A percentile compares a stretch with the other conserved stretches of the same genome.
Conservation (phyloP, 148 eudicot species). For the Persicaria maculosa region DNA sequence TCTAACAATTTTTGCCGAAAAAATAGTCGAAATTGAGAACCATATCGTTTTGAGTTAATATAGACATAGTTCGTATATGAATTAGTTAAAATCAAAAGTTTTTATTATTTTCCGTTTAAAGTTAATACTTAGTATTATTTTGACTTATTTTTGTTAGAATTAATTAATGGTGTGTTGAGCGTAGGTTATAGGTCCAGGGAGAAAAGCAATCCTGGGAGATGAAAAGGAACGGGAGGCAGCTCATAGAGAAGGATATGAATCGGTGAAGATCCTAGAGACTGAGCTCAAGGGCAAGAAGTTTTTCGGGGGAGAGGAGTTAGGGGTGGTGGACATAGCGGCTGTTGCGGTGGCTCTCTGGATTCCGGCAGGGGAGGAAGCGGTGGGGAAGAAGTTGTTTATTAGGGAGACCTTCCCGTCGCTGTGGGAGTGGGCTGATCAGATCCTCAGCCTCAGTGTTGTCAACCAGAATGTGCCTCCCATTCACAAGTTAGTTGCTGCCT, state of each 20-base stretch:
- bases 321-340: constrained; percentile 36
- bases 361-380: constrained; percentile 20
- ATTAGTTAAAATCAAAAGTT: too few species aligned
- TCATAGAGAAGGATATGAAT: constrained; percentile 22
- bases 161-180: too few species aligned
- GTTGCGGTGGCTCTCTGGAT: constrained; percentile 33
- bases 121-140: too few species aligned
- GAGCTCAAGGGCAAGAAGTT: constrained; percentile 38
- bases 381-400: constrained; percentile 24
- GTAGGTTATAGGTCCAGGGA: background rate
- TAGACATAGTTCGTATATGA: too few species aligned
- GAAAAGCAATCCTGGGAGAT: background rate
- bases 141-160: too few species aligned
- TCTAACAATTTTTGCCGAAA: too few species aligned
- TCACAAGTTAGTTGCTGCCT: constrained; percentile 13
- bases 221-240: background rate
- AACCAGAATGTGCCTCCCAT: constrained; percentile 32
- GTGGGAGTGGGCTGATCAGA: constrained; percentile 27
- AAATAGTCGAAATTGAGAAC: too few species aligned
- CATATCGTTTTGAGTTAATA: too few species aligned
- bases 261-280: constrained; percentile 27
- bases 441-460: constrained; percentile 15
- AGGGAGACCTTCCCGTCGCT: constrained; percentile 30
- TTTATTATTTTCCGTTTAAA: too few species aligned
- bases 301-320: constrained; percentile 39